These are phyloP conservation scores for Podospora conica DNA, from an alignment of 495 filamentous ascomycete genomes.

Conservation along the genomic window DNA sequence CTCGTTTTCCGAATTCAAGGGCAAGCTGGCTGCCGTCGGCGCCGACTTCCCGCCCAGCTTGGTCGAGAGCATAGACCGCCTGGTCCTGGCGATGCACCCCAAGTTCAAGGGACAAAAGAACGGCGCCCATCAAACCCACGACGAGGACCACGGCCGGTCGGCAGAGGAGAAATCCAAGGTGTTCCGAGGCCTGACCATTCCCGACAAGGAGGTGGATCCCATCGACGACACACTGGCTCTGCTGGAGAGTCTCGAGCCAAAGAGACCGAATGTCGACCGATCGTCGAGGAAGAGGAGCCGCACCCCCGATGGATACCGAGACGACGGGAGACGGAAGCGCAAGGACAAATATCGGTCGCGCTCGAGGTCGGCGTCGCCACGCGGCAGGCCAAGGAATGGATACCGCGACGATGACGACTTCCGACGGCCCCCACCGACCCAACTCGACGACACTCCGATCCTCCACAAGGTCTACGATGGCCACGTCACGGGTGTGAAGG, in stretches of 20 bases:
- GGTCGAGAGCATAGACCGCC: conserved; percentile 82
- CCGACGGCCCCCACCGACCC: conserved; percentile 63
- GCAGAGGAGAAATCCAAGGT: conserved; percentile 63
- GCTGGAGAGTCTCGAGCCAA: conserved; percentile 77
- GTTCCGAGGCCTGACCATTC: conserved; percentile 84
- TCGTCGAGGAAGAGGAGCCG: conserved; percentile 61
- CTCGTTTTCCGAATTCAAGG: conserved; percentile 60
- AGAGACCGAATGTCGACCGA: conserved; percentile 40
- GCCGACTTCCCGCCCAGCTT: conserved; percentile 87
- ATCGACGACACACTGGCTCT: conserved; percentile 94
- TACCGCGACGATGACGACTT: conserved; percentile 65
- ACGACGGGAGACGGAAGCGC: conserved; percentile 44
- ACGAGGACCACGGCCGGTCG: conserved; percentile 36
- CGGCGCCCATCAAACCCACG: conserved; percentile 36
- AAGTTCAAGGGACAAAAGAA: conserved; percentile 55
- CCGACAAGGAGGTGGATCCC: conserved; percentile 65
- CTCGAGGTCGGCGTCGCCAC: conserved; percentile 49
- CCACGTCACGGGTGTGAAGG: conserved; percentile 82
- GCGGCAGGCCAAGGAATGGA: conserved; percentile 41
- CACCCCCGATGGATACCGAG: conserved; percentile 55
- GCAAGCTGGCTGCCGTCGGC: conserved; percentile 61
- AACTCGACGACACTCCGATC: conserved; percentile 71
- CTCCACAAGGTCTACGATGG: conserved; percentile 89
- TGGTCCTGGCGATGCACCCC: conserved; percentile 86
- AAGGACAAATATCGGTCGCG: conserved; percentile 42